Percentiles rank a stretch among this genome's conserved stretches.
phyloP scores from a whole-genome alignment of 441 rosid species.

The Euphorbia schlechtendalii region DNA sequence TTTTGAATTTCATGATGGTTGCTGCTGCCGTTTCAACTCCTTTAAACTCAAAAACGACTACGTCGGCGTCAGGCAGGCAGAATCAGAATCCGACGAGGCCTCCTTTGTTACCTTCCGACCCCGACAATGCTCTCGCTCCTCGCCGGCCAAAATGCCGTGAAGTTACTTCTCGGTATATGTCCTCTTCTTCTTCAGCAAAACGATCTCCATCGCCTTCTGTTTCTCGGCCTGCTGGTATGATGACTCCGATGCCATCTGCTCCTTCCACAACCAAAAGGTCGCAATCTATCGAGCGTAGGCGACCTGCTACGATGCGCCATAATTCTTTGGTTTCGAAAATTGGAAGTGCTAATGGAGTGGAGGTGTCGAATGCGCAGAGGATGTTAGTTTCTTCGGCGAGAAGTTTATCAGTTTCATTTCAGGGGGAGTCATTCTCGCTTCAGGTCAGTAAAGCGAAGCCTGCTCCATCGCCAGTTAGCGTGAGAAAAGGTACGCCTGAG shows the following conservation, averaged over 20 bases:
- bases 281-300: slow-evolving; percentile 62
- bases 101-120: slow-evolving; percentile 53
- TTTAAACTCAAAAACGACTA: slow-evolving; percentile 35
- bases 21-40: slow-evolving; percentile 61
- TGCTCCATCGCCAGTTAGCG: slow-evolving; percentile 39
- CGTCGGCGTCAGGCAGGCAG: slow-evolving; percentile 4
- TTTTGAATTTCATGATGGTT: slow-evolving; percentile 24
- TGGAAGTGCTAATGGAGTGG: slow-evolving; percentile 23
- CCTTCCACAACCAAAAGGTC: slow-evolving; percentile 51
- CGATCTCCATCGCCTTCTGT: slow-evolving; percentile 60
- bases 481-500: slow-evolving; percentile 68
- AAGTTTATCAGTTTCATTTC: slow-evolving; percentile 77
- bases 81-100: slow-evolving; percentile 29
- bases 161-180: slow-evolving; percentile 59
- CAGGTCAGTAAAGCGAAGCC: slow-evolving; percentile 64
- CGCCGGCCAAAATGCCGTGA: slow-evolving; percentile 55
- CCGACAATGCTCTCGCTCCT: slow-evolving; percentile 50
- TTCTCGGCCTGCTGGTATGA: slow-evolving; percentile 30
- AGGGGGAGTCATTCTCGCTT: slow-evolving; percentile 64
- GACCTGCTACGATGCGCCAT: slow-evolving; percentile 38
- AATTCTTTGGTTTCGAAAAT: slow-evolving; percentile 35
- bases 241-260: slow-evolving; percentile 28
- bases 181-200: slow-evolving; percentile 41
- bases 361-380: slow-evolving; percentile 48
- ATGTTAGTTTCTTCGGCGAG: slow-evolving; percentile 65